Evolutionary conservation across 345 rosid species (phyloP), one percentile per base, ranked within the genome.

Genomic region (Murraya koenigii): DNA sequence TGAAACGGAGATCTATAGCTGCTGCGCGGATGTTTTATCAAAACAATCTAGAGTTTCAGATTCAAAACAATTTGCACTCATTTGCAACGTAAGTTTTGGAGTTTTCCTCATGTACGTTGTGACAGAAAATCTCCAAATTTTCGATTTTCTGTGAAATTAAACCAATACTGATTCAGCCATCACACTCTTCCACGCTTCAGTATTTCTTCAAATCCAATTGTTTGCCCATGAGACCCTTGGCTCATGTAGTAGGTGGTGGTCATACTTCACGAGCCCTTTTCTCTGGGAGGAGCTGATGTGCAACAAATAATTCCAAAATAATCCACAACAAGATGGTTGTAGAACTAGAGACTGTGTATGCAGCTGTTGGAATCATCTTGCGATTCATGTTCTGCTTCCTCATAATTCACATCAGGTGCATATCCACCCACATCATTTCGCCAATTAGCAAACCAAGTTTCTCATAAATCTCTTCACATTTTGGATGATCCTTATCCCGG

Each of bases 401-500:
- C 82, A 39, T 72, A 72, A 67, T 77, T 78, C 68, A 49, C 52
- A 73, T 55, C 67, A 54, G 85, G 79, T 47, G 69, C 61, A 78
- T 80, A 71, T 35, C 82, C 84, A 38, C 58, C 78, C 79, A 83
- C 75, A 76, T 91, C 91, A 90, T 90, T 82, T 95, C 99, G 75
- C 71, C 75, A 55, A 84, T 84, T 47, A 95, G 70, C 80, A 88
- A 74, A 73, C 74, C 77, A 72, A 93, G 90, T 68, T 75, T 85
- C 58, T 81, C 80, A 82, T 93, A 91, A 33, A 94, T 87, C 79
- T 90, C 97, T 76, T 79, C 79, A 32, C 84, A 82, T 79, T 80
- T 87, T 49, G 94, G 91, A 86, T 93, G 97, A 80, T 91, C 86
- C 77, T 86, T 86, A 76, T 92, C 95, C 22, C 88, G 90, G 65